Base-by-base conservation (phyloP, 768 basidiomycete species). In the Gyrodon lividus region DNA sequence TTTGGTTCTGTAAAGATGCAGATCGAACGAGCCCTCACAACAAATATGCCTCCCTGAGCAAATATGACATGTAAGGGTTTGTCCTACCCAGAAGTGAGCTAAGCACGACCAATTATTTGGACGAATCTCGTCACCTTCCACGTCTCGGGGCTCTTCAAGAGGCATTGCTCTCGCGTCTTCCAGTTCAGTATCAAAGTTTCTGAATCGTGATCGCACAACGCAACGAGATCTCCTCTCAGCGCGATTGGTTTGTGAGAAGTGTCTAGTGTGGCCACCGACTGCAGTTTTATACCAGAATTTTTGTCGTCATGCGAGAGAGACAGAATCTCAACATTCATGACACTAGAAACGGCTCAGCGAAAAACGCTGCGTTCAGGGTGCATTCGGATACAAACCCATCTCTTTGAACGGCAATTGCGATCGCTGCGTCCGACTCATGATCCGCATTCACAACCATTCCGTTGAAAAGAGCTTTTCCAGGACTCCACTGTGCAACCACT, bases 11-110 rank as follows among this genome's bases (percentile, higher is more conserved):
- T 70, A 51, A 86, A 87, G 7, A 84, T 70, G 50, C 79, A 73
- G 4, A 86, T 66, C 0, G 82, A 82, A 10, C 77, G 78, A 7
- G 81, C 81, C 33, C 85, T 74, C 40, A 80, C 79, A 52, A 87
- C 78, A 7, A 87, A 71, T 26, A 85, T 65, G 57, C 71, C 73
- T 6, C 74, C 57, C 40, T 72, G 59, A 0, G 74, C 66, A 50
- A 83, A 78, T 4, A 80, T 60, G 7, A 84, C 75, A 56, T 83
- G 79, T 23, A 79, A 66, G 48, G 79, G 80, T 7, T 72, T 70
- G 58, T 85, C 79, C 51, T 74, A 68, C 75, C 30, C 34, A 28
- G 22, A 33, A 24, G 22, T 52, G 41, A 65, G 55, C 51, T 39
- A 19, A 58, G 13, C 31, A 34, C 35, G 33, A 52, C 19, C 14